Percentiles rank a stretch among this genome's conserved stretches.
Conservation (phyloP, 352 stramenopile species). For the Thraustochytrium striatum region DNA sequence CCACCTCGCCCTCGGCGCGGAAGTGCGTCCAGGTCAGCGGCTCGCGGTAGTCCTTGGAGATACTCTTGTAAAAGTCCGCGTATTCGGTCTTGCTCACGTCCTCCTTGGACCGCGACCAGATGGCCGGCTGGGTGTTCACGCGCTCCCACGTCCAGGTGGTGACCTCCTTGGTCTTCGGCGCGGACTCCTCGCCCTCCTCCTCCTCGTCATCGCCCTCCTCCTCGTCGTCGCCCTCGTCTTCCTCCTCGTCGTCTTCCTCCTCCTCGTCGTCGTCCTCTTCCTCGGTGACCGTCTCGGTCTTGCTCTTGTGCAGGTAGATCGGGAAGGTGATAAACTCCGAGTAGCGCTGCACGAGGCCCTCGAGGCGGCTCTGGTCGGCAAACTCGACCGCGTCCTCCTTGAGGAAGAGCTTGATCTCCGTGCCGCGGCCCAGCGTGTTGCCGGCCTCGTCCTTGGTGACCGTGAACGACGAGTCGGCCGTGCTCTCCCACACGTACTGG, state of each 20-base stretch:
- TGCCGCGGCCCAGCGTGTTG: conserved; percentile 90
- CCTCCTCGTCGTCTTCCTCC: conserved; percentile 64
- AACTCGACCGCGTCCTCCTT: conserved; percentile 97
- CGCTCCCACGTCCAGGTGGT: conserved; percentile 90
- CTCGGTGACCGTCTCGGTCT: conserved; percentile 72
- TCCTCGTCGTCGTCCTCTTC: conserved; percentile 63
- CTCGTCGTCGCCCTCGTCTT: conserved; percentile 72
- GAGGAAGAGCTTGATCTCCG: conserved; percentile 97
- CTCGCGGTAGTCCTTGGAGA: conserved; percentile 82
- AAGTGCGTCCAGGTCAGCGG: conserved; percentile 97
- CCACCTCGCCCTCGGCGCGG: conserved; percentile 97
- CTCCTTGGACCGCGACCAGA: conserved; percentile 94
- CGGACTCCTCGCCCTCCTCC: conserved; percentile 61
- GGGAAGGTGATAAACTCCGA: conserved; percentile 99
- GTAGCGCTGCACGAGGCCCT: conserved; percentile 91
- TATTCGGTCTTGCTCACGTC: conserved; percentile 97
- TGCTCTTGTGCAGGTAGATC: conserved; percentile 93
- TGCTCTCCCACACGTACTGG: conserved; percentile 97
- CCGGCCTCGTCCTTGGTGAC: conserved; percentile 90
- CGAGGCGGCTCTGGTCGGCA: conserved; percentile 85
- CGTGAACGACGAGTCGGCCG: conserved; percentile 91
- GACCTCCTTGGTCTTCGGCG: conserved; percentile 82
- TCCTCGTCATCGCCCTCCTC: conserved; percentile 60
- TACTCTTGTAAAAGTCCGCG: conserved; percentile 94
- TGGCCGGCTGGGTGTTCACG: conserved; percentile 93